Evolutionary conservation across 2,329 filamentous ascomycete genomes (phyloP).

Genomic region (Aspergillus unguis): DNA sequence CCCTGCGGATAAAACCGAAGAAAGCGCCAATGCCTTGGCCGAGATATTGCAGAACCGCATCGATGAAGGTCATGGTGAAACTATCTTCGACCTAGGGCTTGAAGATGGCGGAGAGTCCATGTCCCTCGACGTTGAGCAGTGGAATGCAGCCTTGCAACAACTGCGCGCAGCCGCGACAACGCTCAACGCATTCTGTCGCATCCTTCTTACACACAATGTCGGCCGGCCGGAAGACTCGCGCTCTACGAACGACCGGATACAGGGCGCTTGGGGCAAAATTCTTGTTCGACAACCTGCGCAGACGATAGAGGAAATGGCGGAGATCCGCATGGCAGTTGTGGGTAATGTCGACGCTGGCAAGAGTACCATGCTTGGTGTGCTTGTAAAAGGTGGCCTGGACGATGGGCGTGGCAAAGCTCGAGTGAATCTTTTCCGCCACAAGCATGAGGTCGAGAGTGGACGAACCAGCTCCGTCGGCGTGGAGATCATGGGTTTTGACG

Average conservation of each 20-base stretch:
- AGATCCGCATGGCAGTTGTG: constrained; percentile 93
- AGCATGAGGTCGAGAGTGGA: constrained; percentile 95
- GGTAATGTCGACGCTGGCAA: constrained; percentile 98
- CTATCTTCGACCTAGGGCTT: constrained; percentile 85
- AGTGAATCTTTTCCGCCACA: constrained; percentile 94
- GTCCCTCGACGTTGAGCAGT: constrained; percentile 69
- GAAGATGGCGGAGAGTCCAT: constrained; percentile 88
- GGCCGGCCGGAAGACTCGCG: constrained; percentile 72
- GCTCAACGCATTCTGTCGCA: constrained; percentile 69
- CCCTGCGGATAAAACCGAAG: constrained; percentile 53
- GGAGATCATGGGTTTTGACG: constrained; percentile 98
- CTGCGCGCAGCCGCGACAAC: constrained; percentile 63
- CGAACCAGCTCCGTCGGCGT: constrained; percentile 95
- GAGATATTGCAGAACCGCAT: constrained; percentile 66
- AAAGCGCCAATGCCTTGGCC: constrained; percentile 60
- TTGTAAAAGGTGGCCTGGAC: constrained; percentile 92
- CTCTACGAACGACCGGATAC: constrained; percentile 63
- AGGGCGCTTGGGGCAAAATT: constrained; percentile 77
- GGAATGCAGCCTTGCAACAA: constrained; percentile 67
- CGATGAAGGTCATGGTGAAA: constrained; percentile 81
- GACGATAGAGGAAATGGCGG: constrained; percentile 81
- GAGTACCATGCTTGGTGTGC: constrained; percentile 89
- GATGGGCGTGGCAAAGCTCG: constrained; percentile 91
- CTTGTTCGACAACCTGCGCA: constrained; percentile 72
- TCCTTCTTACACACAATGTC: constrained; percentile 88